These are phyloP conservation scores for Apiotrichum sp. DNA, from an alignment of 1,284 basidiomycete species.

Conservation along the genomic window DNA sequence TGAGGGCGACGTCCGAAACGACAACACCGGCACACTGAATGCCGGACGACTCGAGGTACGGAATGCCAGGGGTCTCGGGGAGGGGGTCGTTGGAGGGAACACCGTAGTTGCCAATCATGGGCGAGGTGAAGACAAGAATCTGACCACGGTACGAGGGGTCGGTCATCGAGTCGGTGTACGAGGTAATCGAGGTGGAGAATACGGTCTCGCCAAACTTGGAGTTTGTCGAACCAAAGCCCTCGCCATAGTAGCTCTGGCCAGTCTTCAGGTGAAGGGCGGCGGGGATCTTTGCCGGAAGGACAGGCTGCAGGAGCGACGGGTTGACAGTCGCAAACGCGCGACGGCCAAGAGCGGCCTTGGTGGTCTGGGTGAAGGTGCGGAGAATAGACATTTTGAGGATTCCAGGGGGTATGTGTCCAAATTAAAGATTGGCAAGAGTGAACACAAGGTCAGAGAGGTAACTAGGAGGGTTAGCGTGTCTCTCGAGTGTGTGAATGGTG, in stretches of 20 bases:
- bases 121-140: conserved; percentile 96
- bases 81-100: conserved; percentile 78
- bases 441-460: conserved; percentile 47
- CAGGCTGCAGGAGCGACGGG: conserved; percentile 20
- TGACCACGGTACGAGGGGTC: conserved; percentile 98
- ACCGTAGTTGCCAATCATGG: conserved; percentile 98
- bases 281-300: conserved; percentile 52
- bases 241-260: conserved; percentile 83
- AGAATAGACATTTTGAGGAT: conserved; percentile 15
- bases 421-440: conserved; percentile 34
- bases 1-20: conserved; percentile 89
- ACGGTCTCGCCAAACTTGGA: conserved; percentile 96
- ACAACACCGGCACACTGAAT: conserved; percentile 91
- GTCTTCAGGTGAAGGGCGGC: conserved; percentile 89
- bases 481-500: background rate
- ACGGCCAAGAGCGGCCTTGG: conserved; percentile 6
- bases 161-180: conserved; percentile 99
- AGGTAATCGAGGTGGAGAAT: conserved; percentile 97
- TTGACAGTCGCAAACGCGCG: conserved; percentile 23
- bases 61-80: conserved; percentile 76
- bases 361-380: conserved; percentile 10
- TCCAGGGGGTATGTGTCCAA: background rate
- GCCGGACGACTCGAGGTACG: conserved; percentile 79
- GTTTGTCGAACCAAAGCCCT: conserved; percentile 80
- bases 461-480: conserved; percentile 19